phyloP scores from a whole-genome alignment of 805 yeast species.

The Nakazawaea ernobii region DNA sequence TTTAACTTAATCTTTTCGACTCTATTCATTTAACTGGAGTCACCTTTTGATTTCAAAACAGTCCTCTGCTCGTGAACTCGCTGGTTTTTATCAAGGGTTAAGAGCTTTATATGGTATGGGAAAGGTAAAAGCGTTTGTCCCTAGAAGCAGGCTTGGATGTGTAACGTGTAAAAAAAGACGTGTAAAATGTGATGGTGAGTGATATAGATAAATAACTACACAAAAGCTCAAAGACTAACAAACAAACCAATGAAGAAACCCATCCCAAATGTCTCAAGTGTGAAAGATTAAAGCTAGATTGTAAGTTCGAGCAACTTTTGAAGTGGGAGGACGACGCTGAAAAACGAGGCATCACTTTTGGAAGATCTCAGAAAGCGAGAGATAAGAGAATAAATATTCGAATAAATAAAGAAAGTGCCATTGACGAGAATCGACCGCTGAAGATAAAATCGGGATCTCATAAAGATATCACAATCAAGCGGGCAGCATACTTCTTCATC shows the following conservation, averaged over 20 bases:
- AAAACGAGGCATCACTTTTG: conserved; percentile 29
- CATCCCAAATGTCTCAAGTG: conserved; percentile 29
- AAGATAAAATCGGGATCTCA: conserved; percentile 5
- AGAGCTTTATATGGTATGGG: background rate
- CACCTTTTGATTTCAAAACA: background rate
- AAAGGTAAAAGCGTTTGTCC: conserved; percentile 2
- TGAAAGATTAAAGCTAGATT: conserved; percentile 17
- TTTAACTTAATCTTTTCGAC: too few species aligned
- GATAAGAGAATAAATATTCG: conserved; percentile 11
- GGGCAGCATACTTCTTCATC: conserved; percentile 15
- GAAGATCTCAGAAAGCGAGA: conserved; percentile 26
- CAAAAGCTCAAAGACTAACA: too few species aligned
- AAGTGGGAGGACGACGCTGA: conserved; percentile 34
- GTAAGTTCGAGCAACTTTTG: conserved; percentile 17
- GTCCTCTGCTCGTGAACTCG: too few species aligned
- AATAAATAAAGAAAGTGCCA: conserved; percentile 1
- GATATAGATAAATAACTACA: too few species aligned
- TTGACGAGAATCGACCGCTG: background rate
- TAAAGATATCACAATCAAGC: conserved; percentile 10
- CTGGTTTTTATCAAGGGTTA: too few species aligned
- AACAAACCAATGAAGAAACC: conserved; percentile 14
- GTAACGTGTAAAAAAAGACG: conserved; percentile 43
- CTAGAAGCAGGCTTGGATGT: conserved; percentile 38
- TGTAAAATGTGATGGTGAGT: conserved; percentile 37
- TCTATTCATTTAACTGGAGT: background rate